These are phyloP conservation scores for Lecanoromycetidae sp. DNA, from an alignment of 2,329 filamentous ascomycete genomes.

Conservation along the genomic window DNA sequence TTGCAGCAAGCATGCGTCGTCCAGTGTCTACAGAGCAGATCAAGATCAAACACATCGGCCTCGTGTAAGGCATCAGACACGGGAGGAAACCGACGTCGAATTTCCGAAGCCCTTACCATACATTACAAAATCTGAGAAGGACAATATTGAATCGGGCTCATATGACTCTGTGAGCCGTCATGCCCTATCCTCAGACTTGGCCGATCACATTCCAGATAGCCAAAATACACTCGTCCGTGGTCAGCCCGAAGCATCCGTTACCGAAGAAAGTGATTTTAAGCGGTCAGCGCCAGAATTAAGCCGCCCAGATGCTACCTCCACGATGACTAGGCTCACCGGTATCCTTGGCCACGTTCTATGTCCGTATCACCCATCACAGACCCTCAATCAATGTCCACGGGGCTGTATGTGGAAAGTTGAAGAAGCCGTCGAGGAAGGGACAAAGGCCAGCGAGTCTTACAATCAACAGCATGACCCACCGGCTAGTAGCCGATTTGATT, in stretches of 20 bases:
- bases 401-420: background rate
- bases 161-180: background rate
- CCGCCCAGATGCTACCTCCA: background rate
- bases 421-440: background rate
- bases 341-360: background rate
- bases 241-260: too few relatives aligned
- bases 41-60: background rate
- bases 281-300: background rate
- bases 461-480: too few relatives aligned
- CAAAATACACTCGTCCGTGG: too few relatives aligned
- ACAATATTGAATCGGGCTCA: background rate
- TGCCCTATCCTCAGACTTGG: too few relatives aligned
- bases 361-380: background rate
- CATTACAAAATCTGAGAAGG: background rate
- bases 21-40: too few relatives aligned
- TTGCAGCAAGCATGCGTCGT: background rate
- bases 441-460: background rate
- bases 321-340: background rate
- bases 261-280: background rate
- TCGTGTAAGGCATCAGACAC: background rate
- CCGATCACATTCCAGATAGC: too few relatives aligned
- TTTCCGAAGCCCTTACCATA: too few relatives aligned
- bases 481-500: too few relatives aligned
- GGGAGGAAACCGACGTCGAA: background rate
- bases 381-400: background rate